phyloP scores from a whole-genome alignment of 306 rosid species.

The Alnus rubra region DNA sequence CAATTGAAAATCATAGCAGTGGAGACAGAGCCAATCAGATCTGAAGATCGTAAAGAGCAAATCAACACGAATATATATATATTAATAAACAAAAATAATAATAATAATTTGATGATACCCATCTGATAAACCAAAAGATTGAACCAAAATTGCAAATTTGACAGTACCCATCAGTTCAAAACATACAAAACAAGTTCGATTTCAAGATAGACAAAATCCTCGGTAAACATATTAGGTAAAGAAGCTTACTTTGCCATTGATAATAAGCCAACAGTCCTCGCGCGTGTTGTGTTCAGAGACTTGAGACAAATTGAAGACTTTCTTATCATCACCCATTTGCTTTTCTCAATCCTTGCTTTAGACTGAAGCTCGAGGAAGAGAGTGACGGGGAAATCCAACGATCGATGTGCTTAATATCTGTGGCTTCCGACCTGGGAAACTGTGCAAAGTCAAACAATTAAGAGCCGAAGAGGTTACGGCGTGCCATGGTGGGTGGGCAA shows the following conservation, averaged over 20 bases:
- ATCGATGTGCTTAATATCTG: no score
- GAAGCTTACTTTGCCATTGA: conserved; percentile 45
- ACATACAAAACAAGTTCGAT: not conserved
- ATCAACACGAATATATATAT: not conserved
- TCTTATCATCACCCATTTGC: conserved; percentile 42
- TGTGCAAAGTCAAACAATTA: no score
- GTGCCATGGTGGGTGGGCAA: no score
- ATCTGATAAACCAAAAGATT: not conserved
- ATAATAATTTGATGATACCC: not conserved
- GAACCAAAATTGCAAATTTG: not conserved
- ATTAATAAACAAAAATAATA: no score
- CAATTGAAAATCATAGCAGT: not conserved
- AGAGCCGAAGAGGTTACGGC: no score
- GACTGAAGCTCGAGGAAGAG: not conserved
- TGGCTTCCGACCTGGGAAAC: no score
- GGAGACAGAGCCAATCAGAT: not conserved
- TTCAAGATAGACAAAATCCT: not conserved
- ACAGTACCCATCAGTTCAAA: not conserved
- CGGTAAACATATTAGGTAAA: not conserved
- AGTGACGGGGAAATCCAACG: not conserved
- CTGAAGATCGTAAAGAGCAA: not conserved
- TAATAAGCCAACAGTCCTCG: conserved; percentile 55
- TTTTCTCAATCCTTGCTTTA: conserved; percentile 1
- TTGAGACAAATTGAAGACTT: conserved; percentile 49
- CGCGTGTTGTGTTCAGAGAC: conserved; percentile 45